Evolutionary conservation across 768 basidiomycete genomes (phyloP), one percentile per base, ranked within the genome.

Genomic region (Amanita fuliginea): DNA sequence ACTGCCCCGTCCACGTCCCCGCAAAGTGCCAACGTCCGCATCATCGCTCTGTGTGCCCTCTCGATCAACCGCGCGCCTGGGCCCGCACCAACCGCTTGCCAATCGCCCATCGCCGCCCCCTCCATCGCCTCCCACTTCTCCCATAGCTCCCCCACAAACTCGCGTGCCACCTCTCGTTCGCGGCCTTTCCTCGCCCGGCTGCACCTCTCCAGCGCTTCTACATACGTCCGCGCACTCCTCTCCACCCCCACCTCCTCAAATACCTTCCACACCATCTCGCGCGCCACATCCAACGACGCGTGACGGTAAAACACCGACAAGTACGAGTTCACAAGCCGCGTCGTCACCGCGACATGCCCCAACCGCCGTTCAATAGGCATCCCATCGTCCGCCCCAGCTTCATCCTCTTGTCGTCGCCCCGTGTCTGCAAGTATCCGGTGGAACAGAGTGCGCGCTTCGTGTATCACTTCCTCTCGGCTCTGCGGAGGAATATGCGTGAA

Each of bases 301-400:
- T 77, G 77, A 39, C 62, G 64, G 59, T 85, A 85, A 60, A 82
- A 76, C 0, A 93, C 84, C 10, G 85, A 78, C 44, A 96, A 67
- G 59, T 89, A 97, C 2, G 91, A 77, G 55, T 85, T 88, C 54
- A 93, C 57, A 5, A 96, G 73, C 1, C 75, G 71, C 0, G 87
- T 56, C 0, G 80, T 77, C 45, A 85, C 58, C 5, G 62, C 42
- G 30, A 93, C 86, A 47, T 70, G 55, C 5, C 62, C 60, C 63
- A 95, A 91, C 49, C 70, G 73, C 34, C 36, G 51, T n/a, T 28
- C 49, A 8, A 21, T 43, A 14, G 49, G 41, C 18, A 49, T n/a
- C 22, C 10, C 19, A 10, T 34, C 41, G 14, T 21, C 16, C 44
- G 54, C 34, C n/a, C 51, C 53, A 6, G 35, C 4, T 10, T 3